phyloP scores from a whole-genome alignment of 2,329 filamentous ascomycete species.

The Ascochyta fabae region DNA sequence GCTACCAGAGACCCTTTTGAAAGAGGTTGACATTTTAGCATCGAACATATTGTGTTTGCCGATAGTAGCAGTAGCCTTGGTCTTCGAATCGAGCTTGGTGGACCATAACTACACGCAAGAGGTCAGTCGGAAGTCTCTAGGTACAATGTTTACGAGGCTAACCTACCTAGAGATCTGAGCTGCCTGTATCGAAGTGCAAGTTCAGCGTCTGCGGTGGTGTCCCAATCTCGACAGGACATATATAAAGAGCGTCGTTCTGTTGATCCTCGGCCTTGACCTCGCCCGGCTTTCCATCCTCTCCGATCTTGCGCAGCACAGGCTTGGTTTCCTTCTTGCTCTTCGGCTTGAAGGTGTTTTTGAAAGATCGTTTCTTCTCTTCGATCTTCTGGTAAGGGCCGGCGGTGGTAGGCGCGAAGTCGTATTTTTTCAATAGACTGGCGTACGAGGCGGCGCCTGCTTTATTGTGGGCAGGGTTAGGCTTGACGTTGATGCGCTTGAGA shows the following conservation, averaged over 20 bases:
- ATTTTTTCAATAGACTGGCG: constrained; percentile 66
- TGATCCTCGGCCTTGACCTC: constrained; percentile 53
- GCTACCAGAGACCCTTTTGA: constrained; percentile 51
- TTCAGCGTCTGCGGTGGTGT: constrained; percentile 61
- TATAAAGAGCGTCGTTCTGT: constrained; percentile 45
- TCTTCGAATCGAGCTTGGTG: constrained; percentile 28
- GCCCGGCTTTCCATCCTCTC: constrained; percentile 49
- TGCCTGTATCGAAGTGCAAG: constrained; percentile 74
- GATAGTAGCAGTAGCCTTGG: constrained; percentile 53
- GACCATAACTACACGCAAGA: constrained; percentile 26
- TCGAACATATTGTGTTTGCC: constrained; percentile 64
- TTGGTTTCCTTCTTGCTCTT: constrained; percentile 55
- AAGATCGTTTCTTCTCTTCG: constrained; percentile 48
- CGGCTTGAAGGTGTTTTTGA: constrained; percentile 46
- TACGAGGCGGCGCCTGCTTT: constrained; percentile 66
- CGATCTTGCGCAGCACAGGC: constrained; percentile 52
- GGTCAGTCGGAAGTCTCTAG: constrained; percentile 3
- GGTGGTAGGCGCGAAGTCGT: constrained; percentile 66
- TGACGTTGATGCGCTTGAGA: constrained; percentile 32
- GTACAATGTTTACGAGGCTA: background rate
- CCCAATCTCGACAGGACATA: constrained; percentile 66
- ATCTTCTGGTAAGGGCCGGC: constrained; percentile 66
- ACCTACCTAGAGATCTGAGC: constrained; percentile 65
- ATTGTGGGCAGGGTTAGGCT: constrained; percentile 34
- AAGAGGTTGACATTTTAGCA: constrained; percentile 45